Evolutionary conservation across 257 asterid genomes (phyloP).

Genomic region (Salvia miltiorrhiza): DNA sequence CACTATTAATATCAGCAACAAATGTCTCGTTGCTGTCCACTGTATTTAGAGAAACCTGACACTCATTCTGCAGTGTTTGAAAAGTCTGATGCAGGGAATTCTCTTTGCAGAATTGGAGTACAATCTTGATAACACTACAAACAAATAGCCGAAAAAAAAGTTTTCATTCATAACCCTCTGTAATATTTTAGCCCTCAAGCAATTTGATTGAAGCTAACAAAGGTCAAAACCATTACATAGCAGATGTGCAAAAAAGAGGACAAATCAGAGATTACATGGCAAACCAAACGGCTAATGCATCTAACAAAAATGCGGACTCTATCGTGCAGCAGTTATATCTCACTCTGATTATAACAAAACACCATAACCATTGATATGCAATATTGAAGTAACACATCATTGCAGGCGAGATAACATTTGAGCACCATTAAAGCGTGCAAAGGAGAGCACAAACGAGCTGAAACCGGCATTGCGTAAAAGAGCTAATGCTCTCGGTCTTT

Average conservation of each 20-base stretch:
- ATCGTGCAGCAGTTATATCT: background rate
- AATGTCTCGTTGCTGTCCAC: slow-evolving; percentile 94
- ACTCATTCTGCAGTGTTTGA: slow-evolving; percentile 85
- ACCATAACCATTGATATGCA: background rate
- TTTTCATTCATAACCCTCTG: background rate
- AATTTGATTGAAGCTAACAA: background rate
- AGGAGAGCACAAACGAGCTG: background rate
- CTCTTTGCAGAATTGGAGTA: slow-evolving; percentile 97
- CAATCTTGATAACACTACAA: slow-evolving; percentile 92
- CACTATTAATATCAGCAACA: slow-evolving; percentile 83
- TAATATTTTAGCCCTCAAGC: background rate
- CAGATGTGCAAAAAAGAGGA: background rate
- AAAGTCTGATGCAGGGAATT: slow-evolving; percentile 89
- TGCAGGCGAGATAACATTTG: background rate
- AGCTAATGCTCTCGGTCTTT: background rate
- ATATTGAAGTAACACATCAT: background rate
- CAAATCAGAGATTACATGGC: background rate
- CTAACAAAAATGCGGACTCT: background rate
- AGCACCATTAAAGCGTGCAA: background rate
- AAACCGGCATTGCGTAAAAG: background rate
- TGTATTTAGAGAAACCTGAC: slow-evolving; percentile 94
- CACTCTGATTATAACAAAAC: slow-evolving; percentile 1
- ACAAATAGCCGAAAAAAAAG: background rate
- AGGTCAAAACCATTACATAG: background rate
- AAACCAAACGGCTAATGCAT: background rate